Evolutionary conservation across 495 filamentous ascomycete species (phyloP), one percentile per base, ranked within the genome.

Genomic region (Paragyromitra xinjiangensis): DNA sequence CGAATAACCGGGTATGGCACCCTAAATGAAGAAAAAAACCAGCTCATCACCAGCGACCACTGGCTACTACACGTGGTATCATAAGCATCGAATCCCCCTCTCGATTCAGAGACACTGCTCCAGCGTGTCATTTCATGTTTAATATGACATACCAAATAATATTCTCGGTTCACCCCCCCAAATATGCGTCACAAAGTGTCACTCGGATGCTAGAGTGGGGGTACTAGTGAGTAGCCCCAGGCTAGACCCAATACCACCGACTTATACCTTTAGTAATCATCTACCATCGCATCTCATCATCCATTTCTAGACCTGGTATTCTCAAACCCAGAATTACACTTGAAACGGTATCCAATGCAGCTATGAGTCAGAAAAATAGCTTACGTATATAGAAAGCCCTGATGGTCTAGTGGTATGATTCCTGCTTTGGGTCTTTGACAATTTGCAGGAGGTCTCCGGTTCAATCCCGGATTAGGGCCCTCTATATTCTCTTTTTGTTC

Each of bases 331-430:
- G 14, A 3, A 6, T 16, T 34, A 8, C 11, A 14, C 26, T 59
- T 56, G 5, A 6, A n/a, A 22, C 2, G 14, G 12, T 16, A 8
- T 59, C 19, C 0, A 9, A 22, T 16, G 56, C 16, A 40, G 39
- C n/a, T 61, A 59, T 69, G 3, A 37, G 0, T 26, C 26, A 39
- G 0, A 8, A 14, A n/a, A 34, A 19, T 55, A n/a, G 1, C 14
- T 3, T 2, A 8, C 3, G 11, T 39, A 26, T 3, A 59, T 68
- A 14, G 22, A 3, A 74, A 26, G 72, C 72, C 72, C 70, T 72
- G 70, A 75, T 75, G 72, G 72, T 75, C 72, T 75, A 75, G 72
- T 75, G 72, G 72, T 75, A 75, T 75, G 72, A 75, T 75, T 75
- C 72, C 72, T 75, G 72, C 72, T 75, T 75, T 75, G 72, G 72